Conservation (phyloP, 2,329 filamentous ascomycete species). For the Chrysosporium queenslandicum region DNA sequence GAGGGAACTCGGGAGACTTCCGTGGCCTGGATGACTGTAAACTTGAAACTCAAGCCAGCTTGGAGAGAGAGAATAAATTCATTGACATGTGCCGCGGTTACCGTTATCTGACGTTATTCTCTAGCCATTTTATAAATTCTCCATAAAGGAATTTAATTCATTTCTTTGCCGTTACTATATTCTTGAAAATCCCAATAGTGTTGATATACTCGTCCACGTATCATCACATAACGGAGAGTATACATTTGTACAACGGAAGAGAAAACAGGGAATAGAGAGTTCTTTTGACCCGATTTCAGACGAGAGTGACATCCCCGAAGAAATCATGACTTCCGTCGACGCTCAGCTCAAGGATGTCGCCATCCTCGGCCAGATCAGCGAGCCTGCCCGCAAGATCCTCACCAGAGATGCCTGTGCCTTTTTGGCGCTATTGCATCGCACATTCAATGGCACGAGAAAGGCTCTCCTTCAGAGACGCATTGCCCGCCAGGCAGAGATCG, state of each 20-base stretch:
- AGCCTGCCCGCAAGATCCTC: slow-evolving; percentile 79
- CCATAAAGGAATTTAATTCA: not conserved
- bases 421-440: slow-evolving; percentile 85
- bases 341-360: slow-evolving; percentile 77
- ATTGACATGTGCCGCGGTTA: slow-evolving; percentile 17
- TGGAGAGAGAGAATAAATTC: slow-evolving; percentile 4
- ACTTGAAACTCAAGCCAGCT: slow-evolving; percentile 10
- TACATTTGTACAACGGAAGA: not conserved
- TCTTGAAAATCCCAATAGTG: not conserved
- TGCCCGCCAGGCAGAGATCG: slow-evolving; percentile 81
- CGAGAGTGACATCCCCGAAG: not conserved
- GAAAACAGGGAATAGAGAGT: not conserved
- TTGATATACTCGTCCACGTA: not conserved
- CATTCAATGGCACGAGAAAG: slow-evolving; percentile 86
- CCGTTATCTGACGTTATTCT: slow-evolving; percentile 10
- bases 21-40: slow-evolving; percentile 11
- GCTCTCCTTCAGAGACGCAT: slow-evolving; percentile 75
- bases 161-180: not conserved
- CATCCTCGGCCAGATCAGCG: slow-evolving; percentile 68
- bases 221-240: not conserved
- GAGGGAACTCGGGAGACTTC: slow-evolving; percentile 12
- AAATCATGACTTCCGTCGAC: slow-evolving; percentile 60
- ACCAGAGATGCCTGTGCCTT: slow-evolving; percentile 84
- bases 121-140: not conserved
- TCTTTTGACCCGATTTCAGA: slow-evolving; percentile 8